These are phyloP conservation scores for Gypsophila paniculata DNA, from an alignment of 179 eudicot species.

Conservation along the genomic window DNA sequence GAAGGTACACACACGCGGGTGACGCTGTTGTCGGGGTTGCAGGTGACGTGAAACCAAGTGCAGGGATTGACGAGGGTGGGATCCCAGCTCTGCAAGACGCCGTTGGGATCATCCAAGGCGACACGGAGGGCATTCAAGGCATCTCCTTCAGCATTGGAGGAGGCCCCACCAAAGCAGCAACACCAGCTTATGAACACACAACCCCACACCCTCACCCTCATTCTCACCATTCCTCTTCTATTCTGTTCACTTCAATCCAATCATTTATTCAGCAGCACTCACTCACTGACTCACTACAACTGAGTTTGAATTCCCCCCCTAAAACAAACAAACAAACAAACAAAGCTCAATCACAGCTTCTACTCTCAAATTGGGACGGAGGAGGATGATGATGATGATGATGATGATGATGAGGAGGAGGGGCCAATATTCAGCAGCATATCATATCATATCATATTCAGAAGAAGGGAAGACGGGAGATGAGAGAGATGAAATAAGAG, in stretches of 20 bases:
- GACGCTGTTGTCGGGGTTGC: constrained; percentile 48
- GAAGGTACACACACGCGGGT: constrained; percentile 47
- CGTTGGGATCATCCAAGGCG: constrained; percentile 31
- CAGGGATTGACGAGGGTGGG: constrained; percentile 52
- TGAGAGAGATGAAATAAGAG: not conserved
- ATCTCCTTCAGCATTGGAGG: constrained; percentile 27
- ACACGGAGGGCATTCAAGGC: constrained; percentile 30
- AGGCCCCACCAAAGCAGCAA: not conserved
- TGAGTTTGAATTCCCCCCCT: too few species aligned
- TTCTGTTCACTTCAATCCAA: too few species aligned
- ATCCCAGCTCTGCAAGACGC: constrained; percentile 53
- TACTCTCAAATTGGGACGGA: too few species aligned
- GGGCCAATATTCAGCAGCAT: too few species aligned
- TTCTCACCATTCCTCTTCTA: not conserved
- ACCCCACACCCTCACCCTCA: not conserved
- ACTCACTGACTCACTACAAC: too few species aligned
- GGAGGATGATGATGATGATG: too few species aligned
- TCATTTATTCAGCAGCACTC: too few species aligned
- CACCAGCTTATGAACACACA: not conserved
- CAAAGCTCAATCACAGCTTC: too few species aligned
- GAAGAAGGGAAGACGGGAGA: not conserved
- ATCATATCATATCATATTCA: too few species aligned
- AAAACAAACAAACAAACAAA: not conserved
- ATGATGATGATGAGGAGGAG: too few species aligned
- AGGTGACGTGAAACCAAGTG: constrained; percentile 55